Conservation (phyloP, 345 rosid genomes). For the Brassica juncea region DNA sequence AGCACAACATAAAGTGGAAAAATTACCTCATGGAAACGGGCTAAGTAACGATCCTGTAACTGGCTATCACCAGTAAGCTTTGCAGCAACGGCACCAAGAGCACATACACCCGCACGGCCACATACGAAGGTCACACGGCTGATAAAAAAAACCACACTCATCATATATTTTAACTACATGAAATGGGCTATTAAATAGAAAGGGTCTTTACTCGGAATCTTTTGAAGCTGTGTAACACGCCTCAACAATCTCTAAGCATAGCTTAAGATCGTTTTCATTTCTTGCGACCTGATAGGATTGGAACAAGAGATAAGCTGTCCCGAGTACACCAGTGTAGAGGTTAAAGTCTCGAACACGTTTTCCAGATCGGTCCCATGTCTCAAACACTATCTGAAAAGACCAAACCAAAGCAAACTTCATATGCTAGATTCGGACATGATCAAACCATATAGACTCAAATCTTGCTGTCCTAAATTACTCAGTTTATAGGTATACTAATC, state of each 20-base stretch:
- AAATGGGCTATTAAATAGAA: background rate
- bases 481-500: background rate
- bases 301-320: conserved; percentile 62
- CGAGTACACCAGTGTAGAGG: conserved; percentile 57
- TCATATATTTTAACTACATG: background rate
- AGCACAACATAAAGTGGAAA: background rate
- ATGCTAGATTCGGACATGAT: background rate
- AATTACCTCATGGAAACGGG: conserved; percentile 50
- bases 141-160: background rate
- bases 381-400: conserved; percentile 46
- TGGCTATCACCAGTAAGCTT: conserved; percentile 49
- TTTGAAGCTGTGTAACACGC: conserved; percentile 58
- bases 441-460: conserved; percentile 4
- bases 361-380: conserved; percentile 57
- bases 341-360: conserved; percentile 51
- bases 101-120: conserved; percentile 67
- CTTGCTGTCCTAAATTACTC: background rate
- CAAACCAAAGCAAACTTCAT: background rate
- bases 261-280: conserved; percentile 46
- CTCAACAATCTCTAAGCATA: conserved; percentile 54
- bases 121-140: conserved; percentile 64
- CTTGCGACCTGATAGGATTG: conserved; percentile 51
- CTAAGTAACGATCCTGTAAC: conserved; percentile 43
- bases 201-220: conserved; percentile 46
- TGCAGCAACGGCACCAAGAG: conserved; percentile 70